phyloP scores from a whole-genome alignment of 2,329 filamentous ascomycete genomes.

The Colletotrichum salicis region DNA sequence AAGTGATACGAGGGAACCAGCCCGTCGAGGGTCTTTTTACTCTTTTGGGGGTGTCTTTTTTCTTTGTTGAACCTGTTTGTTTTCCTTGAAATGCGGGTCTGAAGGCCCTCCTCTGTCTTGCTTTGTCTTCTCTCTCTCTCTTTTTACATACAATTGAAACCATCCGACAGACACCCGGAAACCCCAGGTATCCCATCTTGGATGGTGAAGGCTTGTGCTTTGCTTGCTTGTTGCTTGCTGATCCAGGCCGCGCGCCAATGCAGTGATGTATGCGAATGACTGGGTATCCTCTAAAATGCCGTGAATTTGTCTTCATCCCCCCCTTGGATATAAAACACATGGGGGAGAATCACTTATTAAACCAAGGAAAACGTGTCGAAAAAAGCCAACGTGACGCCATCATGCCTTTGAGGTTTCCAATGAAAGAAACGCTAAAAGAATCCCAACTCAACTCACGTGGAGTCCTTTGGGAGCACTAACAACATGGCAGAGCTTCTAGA shows the following conservation, averaged over 20 bases:
- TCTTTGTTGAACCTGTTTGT: background rate
- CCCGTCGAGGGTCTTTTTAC: conserved; percentile 30
- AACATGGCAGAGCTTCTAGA: conserved; percentile 27
- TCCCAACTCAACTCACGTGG: background rate
- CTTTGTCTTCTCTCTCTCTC: background rate
- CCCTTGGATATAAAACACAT: conserved; percentile 19
- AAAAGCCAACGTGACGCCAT: conserved; percentile 11
- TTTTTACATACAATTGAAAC: conserved; percentile 24
- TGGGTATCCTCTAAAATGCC: conserved; percentile 36
- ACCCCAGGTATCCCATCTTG: background rate
- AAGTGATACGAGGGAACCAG: conserved; percentile 27
- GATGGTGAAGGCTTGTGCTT: background rate
- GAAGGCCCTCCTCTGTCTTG: conserved; percentile 12
- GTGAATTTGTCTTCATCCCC: conserved; percentile 20
- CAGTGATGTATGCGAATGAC: conserved; percentile 18
- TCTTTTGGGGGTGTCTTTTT: background rate
- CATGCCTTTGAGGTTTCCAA: conserved; percentile 9
- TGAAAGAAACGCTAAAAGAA: background rate
- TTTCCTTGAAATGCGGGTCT: conserved; percentile 22
- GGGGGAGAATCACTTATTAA: conserved; percentile 21
- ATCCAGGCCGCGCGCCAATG: conserved; percentile 24
- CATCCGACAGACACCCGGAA: background rate
- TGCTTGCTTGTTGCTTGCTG: conserved; percentile 6
- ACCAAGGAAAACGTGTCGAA: conserved; percentile 16
- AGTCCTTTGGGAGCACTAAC: background rate